Evolutionary conservation across 148 eudicot species (phyloP), one percentile per base, ranked within the genome.

Genomic region (Camellia lanceoleosa): DNA sequence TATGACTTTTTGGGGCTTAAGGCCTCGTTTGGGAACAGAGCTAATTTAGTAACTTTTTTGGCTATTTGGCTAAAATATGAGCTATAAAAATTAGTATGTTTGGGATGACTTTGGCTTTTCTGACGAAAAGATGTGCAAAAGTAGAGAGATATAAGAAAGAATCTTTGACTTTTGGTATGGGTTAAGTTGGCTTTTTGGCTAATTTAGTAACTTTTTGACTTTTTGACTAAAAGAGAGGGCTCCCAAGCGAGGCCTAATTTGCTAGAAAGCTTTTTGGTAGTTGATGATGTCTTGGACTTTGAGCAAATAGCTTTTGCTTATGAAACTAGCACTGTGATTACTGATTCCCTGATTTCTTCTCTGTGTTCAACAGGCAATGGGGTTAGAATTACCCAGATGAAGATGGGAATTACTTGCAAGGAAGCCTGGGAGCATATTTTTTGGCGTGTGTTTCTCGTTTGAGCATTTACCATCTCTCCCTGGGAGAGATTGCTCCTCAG

Each of bases 401-500:
- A 87, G 99, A 97, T 84, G 99, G 99, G 43, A 94, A 97, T 82
- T 87, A 91, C 87, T 84, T 97, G 80, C 99, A 94, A n/a, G 80
- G 98, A 97, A 78, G 99, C 97, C 43, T 97, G 99, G 99, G 98
- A 94, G 85, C 99, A 97, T 87, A 90, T 94, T 52, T n/a, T n/a
- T 91, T 97, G 87, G 94, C 95, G 4, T 97, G 99, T 82, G 97
- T 97, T 20, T 97, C 98, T 67, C 93, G 99, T 70, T 97, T 94
- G 99, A 97, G 87, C 99, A 97, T 83, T 91, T 97, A 89, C 99
- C n/a, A 94, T 82, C 97, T 94, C 30, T n/a, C n/a, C n/a, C 87
- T 97, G 88, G 97, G 99, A 71, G 99, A 94, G 86, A 98, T 97
- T 76, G 99, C 98, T 78, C 99, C 98, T 60, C 97, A 19, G 99